A percentile compares a stretch with the other conserved stretches of the same genome.
phyloP scores from a whole-genome alignment of 176 grass and related monocot genomes.

The Bonia amplexicaulis region DNA sequence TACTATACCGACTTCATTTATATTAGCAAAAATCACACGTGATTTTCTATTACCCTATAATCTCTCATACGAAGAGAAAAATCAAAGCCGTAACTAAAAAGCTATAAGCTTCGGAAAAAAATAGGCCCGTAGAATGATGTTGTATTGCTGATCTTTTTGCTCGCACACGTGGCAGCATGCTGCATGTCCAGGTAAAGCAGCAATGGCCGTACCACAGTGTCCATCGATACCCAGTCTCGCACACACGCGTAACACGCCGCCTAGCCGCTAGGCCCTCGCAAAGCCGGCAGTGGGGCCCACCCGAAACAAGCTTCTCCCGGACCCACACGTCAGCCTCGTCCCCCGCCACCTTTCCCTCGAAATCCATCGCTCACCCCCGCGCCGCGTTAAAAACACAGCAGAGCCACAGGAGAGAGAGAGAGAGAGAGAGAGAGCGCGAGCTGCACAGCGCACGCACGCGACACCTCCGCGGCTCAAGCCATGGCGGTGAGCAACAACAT shows the following conservation, averaged over 20 bases:
- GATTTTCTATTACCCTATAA: no score
- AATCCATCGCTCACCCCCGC: not conserved
- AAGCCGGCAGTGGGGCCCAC: not conserved
- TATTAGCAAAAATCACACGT: no score
- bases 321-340: not conserved
- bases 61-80: no score
- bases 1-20: no score
- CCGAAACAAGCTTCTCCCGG: not conserved
- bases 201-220: not conserved
- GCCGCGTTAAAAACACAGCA: not conserved
- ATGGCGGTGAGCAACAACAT: slow-evolving; percentile 99
- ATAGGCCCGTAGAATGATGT: no score
- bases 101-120: no score
- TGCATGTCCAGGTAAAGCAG: not conserved
- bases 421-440: not conserved
- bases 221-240: not conserved
- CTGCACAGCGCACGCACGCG: not conserved
- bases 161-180: not conserved
- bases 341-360: slow-evolving; percentile 3
- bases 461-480: not conserved
- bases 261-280: not conserved
- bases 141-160: no score
- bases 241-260: not conserved
- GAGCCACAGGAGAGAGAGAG: not conserved
- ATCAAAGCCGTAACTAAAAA: no score